Conservation (phyloP, 139 green algal genomes). For the Chlorella vulgaris region DNA sequence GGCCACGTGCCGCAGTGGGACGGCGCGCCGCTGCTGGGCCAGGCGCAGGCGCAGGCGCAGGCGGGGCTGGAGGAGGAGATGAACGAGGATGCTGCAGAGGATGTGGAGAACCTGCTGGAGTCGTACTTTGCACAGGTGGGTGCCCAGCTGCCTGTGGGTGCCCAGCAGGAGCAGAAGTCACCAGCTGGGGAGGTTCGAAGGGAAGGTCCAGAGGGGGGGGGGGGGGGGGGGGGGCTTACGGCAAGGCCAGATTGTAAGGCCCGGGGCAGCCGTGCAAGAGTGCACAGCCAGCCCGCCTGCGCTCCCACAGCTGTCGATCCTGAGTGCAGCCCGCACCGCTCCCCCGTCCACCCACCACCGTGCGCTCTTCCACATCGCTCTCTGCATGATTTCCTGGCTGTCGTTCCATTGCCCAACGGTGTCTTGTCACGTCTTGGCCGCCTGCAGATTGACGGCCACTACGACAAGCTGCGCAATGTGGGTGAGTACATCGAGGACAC, state of each 20-base stretch:
- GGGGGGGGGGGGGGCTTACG: too few relatives aligned
- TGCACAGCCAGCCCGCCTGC: too few relatives aligned
- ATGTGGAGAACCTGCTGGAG: conserved; percentile 70
- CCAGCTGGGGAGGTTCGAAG: too few relatives aligned
- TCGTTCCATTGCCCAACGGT: not conserved
- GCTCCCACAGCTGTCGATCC: too few relatives aligned
- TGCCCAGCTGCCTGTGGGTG: not conserved
- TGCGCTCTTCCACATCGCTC: too few relatives aligned
- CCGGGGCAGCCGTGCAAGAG: too few relatives aligned
- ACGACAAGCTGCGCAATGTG: conserved; percentile 72
- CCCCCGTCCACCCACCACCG: too few relatives aligned
- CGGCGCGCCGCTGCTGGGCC: not conserved
- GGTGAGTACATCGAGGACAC: conserved; percentile 72
- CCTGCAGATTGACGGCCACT: conserved; percentile 59
- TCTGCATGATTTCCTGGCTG: too few relatives aligned
- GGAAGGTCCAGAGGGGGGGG: too few relatives aligned
- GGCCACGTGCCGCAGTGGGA: not conserved
- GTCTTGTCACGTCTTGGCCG: not conserved
- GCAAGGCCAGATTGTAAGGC: too few relatives aligned
- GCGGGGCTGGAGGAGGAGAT: conserved; percentile 24
- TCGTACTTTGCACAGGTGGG: conserved; percentile 64
- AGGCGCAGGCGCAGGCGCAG: not conserved
- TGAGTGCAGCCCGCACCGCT: too few relatives aligned
- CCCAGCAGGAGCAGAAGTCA: too few relatives aligned
- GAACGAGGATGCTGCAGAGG: conserved; percentile 37